Percentiles rank a stretch among this genome's conserved stretches.
phyloP scores from a whole-genome alignment of 305 asterid genomes.

The Nicotiana rustica region DNA sequence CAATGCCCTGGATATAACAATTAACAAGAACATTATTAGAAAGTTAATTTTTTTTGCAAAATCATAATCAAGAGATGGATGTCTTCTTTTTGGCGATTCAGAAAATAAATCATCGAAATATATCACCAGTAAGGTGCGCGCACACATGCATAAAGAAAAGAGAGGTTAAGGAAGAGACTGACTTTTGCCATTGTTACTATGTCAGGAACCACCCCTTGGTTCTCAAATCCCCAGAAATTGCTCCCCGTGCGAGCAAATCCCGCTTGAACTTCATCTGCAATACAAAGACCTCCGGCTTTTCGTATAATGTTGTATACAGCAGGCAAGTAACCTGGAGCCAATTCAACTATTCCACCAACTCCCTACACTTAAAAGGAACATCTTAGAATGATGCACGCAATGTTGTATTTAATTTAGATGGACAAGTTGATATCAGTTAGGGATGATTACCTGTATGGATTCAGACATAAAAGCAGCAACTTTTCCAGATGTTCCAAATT shows the following conservation, averaged over 20 bases:
- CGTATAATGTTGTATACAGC: conserved; percentile 69
- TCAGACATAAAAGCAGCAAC: conserved; percentile 89
- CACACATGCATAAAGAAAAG: conserved; percentile 27
- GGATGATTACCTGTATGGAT: conserved; percentile 89
- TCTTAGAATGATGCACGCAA: conserved; percentile 52
- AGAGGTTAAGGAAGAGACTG: conserved; percentile 22
- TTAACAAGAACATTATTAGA: too few relatives aligned
- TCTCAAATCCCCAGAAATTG: conserved; percentile 93
- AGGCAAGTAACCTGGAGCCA: conserved; percentile 95
- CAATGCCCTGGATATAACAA: conserved; percentile 67
- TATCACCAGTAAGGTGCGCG: background rate
- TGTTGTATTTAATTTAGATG: conserved; percentile 52
- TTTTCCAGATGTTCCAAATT: conserved; percentile 82
- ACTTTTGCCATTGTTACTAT: conserved; percentile 97
- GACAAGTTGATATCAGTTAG: conserved; percentile 61
- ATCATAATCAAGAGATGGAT: conserved; percentile 18
- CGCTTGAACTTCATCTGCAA: conserved; percentile 85
- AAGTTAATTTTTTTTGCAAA: background rate
- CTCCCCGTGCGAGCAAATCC: conserved; percentile 79
- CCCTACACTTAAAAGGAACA: conserved; percentile 54
- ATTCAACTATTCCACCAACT: conserved; percentile 93
- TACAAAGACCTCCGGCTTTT: conserved; percentile 91
- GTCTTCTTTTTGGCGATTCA: background rate
- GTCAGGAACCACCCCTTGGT: conserved; percentile 89
- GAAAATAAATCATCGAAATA: background rate